Evolutionary conservation across 345 rosid genomes (phyloP).

Genomic region (Diplotaxis tenuifolia): DNA sequence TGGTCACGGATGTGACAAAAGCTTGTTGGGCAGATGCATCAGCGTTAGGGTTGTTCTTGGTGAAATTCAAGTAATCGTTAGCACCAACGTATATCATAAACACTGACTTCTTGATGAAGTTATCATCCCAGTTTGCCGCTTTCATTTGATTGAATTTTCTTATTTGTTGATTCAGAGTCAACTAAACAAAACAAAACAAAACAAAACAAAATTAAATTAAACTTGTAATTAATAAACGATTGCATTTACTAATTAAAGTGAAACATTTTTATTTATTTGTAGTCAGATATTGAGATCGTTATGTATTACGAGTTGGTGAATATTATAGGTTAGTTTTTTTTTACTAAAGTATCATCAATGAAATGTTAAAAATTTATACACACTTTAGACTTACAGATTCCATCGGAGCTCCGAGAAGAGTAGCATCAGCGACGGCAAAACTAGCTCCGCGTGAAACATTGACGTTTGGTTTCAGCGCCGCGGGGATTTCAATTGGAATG

Average conservation of each 20-base stretch:
- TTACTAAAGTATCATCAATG: not conserved
- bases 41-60: too few relatives aligned
- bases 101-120: conserved; percentile 3
- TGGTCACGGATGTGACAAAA: conserved; percentile 29
- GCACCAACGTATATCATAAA: conserved; percentile 38
- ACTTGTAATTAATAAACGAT: not conserved
- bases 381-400: not conserved
- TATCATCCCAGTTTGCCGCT: conserved; percentile 29
- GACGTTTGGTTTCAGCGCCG: conserved; percentile 5
- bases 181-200: conserved; percentile 6
- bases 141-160: conserved; percentile 20
- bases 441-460: conserved; percentile 33
- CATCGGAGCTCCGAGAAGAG: too few relatives aligned
- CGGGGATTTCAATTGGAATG: conserved; percentile 16
- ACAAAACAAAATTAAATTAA: too few relatives aligned
- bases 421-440: too few relatives aligned
- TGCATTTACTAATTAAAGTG: not conserved
- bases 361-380: not conserved
- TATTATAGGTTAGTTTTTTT: not conserved
- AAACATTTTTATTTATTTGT: not conserved
- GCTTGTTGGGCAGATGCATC: conserved; percentile 34
- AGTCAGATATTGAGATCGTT: not conserved
- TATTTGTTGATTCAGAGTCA: conserved; percentile 29
- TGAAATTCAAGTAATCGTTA: too few relatives aligned
- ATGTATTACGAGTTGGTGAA: not conserved